Evolutionary conservation across 2,329 filamentous ascomycete genomes (phyloP), one percentile per base, ranked within the genome.

Genomic region (Pyrenophora graminea): DNA sequence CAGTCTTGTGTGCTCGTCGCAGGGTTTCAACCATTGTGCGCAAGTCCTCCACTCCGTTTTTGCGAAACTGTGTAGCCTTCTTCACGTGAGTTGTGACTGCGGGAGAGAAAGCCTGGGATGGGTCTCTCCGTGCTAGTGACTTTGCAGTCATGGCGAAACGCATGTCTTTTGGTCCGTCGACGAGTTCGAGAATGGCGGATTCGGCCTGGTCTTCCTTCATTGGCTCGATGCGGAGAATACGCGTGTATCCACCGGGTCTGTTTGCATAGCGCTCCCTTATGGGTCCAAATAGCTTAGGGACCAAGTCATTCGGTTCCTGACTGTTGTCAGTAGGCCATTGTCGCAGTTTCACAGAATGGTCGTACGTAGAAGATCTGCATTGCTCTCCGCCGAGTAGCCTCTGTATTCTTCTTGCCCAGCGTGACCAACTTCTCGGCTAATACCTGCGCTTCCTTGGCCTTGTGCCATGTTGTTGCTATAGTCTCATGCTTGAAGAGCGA

Each of bases 381-480:
- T n/a, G 91, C 93, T 62, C 83, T 84, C 70, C 85, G 82, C 72
- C 84, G 82, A 54, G 87, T 88, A 17, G 90, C 89, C 68, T 91
- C 87, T 34, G 93, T 96, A 74, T 97, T 91, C 77, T 87, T 89
- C 83, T 97, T 99, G 17, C 90, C 93, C 64, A 96, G 75, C 4
- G 92, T 97, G 67, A 99, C 92, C 62, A 97, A 80, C 80, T 96
- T 95, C 72, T 99, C 94, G 6, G 92, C 94, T 63, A 97, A 75
- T 37, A 90, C 84, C 77, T 99, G 94, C 17, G 94, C 90, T 79
- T 99, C 94, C 77, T 97, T 99, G 40, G 94, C 94, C 78, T 97
- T 97, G 73, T 88, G 87, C 82, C 89, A 97, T 77, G 94, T 96
- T 43, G 94, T 99, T 59, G 88, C 86, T 78, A 99, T 96, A 58